phyloP scores from a whole-genome alignment of 495 filamentous ascomycete genomes.

The Darksidea phi region DNA sequence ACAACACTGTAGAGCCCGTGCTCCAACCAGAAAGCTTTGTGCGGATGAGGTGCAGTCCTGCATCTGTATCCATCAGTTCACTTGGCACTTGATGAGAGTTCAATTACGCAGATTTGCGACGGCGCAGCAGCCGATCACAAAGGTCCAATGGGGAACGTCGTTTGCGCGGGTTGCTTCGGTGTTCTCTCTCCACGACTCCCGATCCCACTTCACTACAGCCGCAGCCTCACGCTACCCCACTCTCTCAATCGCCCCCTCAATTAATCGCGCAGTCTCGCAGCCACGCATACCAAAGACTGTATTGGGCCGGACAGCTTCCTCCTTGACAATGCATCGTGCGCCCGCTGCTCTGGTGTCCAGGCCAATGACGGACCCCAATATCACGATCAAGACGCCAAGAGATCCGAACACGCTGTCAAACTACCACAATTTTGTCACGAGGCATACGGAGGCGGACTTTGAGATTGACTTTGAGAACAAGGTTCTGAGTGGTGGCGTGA shows the following conservation, averaged over 20 bases:
- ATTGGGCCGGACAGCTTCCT: neutral
- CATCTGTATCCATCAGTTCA: no score
- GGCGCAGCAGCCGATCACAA: neutral
- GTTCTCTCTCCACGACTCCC: neutral
- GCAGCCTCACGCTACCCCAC: neutral
- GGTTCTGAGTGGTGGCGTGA: slow-evolving; percentile 70
- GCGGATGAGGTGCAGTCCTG: no score
- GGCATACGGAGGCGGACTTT: slow-evolving; percentile 74
- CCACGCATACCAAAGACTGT: neutral
- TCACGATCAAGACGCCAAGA: slow-evolving; percentile 25
- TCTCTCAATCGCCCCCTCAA: neutral
- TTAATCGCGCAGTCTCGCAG: neutral
- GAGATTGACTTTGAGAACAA: slow-evolving; percentile 77
- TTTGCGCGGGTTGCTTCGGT: neutral
- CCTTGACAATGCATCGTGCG: slow-evolving; percentile 24
- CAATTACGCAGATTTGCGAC: no score
- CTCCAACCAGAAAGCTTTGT: no score
- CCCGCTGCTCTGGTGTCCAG: slow-evolving; percentile 25
- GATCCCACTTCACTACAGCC: neutral
- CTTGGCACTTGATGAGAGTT: no score
- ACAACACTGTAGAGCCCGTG: no score
- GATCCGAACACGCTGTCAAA: slow-evolving; percentile 94
- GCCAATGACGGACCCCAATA: slow-evolving; percentile 11
- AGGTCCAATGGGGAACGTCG: neutral
- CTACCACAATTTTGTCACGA: slow-evolving; percentile 79